These are phyloP conservation scores for Prunella vulgaris DNA, from an alignment of 257 asterid genomes.

Conservation along the genomic window DNA sequence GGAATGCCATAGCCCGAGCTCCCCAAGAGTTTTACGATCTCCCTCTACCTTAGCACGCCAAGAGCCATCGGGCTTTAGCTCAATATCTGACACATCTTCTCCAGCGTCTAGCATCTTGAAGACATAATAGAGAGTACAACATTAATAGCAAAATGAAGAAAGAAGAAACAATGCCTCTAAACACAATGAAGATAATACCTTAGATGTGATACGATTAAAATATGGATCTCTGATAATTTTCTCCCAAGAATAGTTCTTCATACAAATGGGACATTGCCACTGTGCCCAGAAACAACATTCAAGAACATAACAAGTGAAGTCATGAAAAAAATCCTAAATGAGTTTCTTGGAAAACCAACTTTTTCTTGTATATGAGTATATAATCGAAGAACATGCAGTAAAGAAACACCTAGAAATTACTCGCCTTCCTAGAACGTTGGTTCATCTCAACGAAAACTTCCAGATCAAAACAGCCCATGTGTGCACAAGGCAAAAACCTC, in stretches of 20 bases:
- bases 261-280: constrained; percentile 99
- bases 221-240: constrained; percentile 83
- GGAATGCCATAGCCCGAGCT: constrained; percentile 84
- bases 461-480: constrained; percentile 98
- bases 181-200: constrained; percentile 42
- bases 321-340: background rate
- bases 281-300: constrained; percentile 45
- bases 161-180: constrained; percentile 4
- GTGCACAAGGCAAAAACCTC: constrained; percentile 83
- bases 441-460: constrained; percentile 93
- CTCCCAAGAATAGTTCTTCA: constrained; percentile 89
- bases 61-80: constrained; percentile 98
- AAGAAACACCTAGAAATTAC: constrained; percentile 1
- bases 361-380: constrained; percentile 2
- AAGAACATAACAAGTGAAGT: constrained; percentile 7
- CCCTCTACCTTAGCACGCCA: constrained; percentile 97
- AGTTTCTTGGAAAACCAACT: background rate
- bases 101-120: constrained; percentile 61
- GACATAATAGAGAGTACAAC: constrained; percentile 7
- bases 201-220: constrained; percentile 68
- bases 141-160: constrained; percentile 1
- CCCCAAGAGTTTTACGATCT: constrained; percentile 56
- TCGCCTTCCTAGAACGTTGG: constrained; percentile 89
- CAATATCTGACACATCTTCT: constrained; percentile 90
- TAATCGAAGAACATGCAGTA: background rate